Evolutionary conservation across 148 eudicot species (phyloP), one percentile per base, ranked within the genome.

Genomic region (Camellia japonica): DNA sequence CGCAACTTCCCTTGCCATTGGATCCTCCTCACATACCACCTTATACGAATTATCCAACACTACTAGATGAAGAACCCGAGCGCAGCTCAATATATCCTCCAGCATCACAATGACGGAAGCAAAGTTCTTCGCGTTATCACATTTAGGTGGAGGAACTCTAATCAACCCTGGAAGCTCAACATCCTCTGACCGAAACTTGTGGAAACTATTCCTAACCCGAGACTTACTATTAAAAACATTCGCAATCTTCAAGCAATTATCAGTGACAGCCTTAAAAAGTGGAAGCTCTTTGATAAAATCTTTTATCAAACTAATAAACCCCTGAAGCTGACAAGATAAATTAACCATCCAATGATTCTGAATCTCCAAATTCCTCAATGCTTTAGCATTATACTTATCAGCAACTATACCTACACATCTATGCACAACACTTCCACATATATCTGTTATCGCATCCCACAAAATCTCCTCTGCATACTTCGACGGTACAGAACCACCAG

Each of bases 21-120:
- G 63, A 75, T 87, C 87, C 44, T 78, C 83, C 38, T 20, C 75
- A 5, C 74, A 83, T 18, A 73, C 23, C 56, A 62, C 73, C 80
- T 83, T 87, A 79, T 49, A 85, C 4, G 86, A 85, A 61, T 87
- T 86, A 46, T 85, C 90, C 79, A 83, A 60, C 64, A 85, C 79
- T 19, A 84, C 73, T 16, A 82, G 42, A 47, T 84, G 83, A 5
- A 87, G 79, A 46, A 83, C 75, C 71, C 80, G 80, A 18, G 79
- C 79, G 51, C 77, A 76, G 59, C 65, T 83, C 79, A 85, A 54
- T 68, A 85, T 71, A 81, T 85, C 87, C 46, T 87, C 90, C 79
- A 84, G 58, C 90, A 87, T 85, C 9, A 76, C 72, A 75, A 49
- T 46, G 47, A 85, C 73, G 23, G 75, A 63, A 46, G 73, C 63